Evolutionary conservation across 495 filamentous ascomycete genomes (phyloP).

Genomic region (Tuber brumale): DNA sequence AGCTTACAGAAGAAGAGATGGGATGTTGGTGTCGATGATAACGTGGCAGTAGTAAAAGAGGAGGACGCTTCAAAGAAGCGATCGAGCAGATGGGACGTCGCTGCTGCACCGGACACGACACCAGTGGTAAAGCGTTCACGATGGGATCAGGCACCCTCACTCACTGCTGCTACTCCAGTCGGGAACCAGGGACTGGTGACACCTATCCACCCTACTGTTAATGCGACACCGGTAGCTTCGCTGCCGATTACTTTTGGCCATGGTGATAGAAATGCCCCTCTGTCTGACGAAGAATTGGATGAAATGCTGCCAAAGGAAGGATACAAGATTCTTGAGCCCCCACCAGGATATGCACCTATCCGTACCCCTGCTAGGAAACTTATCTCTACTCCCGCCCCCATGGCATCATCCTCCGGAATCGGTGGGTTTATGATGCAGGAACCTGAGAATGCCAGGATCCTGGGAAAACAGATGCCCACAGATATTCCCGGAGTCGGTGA

Average conservation of each 20-base stretch:
- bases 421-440: slow-evolving; percentile 98
- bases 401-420: slow-evolving; percentile 56
- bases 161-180: slow-evolving; percentile 72
- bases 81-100: slow-evolving; percentile 41
- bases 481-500: slow-evolving; percentile 98
- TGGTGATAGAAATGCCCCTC: slow-evolving; percentile 66
- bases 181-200: slow-evolving; percentile 76
- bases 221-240: slow-evolving; percentile 47
- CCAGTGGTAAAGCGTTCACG: slow-evolving; percentile 65
- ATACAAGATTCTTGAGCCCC: slow-evolving; percentile 87
- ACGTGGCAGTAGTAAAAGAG: slow-evolving; percentile 46
- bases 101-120: slow-evolving; percentile 50
- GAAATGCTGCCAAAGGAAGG: slow-evolving; percentile 84
- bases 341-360: slow-evolving; percentile 85
- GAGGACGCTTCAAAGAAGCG: slow-evolving; percentile 44
- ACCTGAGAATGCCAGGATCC: slow-evolving; percentile 66
- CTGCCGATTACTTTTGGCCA: slow-evolving; percentile 66
- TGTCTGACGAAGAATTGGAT: slow-evolving; percentile 92
- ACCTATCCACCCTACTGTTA: slow-evolving; percentile 74
- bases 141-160: slow-evolving; percentile 81
- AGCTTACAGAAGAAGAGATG: slow-evolving; percentile 68
- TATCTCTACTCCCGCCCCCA: slow-evolving; percentile 64
- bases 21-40: slow-evolving; percentile 57
- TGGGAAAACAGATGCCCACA: slow-evolving; percentile 87
- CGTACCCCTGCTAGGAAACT: slow-evolving; percentile 69